Percentiles rank a stretch among this genome's conserved stretches.
phyloP scores from a whole-genome alignment of 306 rosid genomes.

The Calophaca sinica region DNA sequence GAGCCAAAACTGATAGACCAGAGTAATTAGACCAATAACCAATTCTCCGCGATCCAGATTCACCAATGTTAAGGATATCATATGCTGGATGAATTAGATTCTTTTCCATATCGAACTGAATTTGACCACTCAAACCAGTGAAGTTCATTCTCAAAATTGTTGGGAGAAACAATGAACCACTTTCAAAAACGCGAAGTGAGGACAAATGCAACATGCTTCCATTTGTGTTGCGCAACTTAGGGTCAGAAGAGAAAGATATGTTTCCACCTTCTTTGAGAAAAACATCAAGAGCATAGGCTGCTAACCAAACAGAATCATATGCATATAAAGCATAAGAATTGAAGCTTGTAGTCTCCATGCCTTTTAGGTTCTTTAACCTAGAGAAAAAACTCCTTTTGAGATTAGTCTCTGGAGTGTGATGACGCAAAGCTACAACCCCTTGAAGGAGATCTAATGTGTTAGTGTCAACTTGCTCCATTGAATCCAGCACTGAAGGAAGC shows the following conservation, averaged over 20 bases:
- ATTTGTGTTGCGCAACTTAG: conserved; percentile 60
- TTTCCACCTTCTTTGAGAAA: conserved; percentile 72
- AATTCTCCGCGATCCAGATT: conserved; percentile 64
- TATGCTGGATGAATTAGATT: conserved; percentile 75
- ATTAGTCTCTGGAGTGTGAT: conserved; percentile 75
- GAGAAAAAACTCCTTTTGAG: conserved; percentile 60
- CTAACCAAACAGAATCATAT: conserved; percentile 89
- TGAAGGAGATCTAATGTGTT: conserved; percentile 65
- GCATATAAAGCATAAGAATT: conserved; percentile 92
- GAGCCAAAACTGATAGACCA: conserved; percentile 67
- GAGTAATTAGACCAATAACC: conserved; percentile 95
- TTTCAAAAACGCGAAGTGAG: conserved; percentile 71
- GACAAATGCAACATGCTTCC: conserved; percentile 64
- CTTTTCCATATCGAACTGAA: conserved; percentile 71
- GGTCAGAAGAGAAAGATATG: conserved; percentile 76
- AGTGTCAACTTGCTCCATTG: conserved; percentile 53
- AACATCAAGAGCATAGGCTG: conserved; percentile 76
- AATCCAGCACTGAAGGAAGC: conserved; percentile 88
- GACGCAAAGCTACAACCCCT: conserved; percentile 88
- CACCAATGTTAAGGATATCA: conserved; percentile 82
- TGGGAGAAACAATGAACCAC: conserved; percentile 65
- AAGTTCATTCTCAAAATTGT: conserved; percentile 69
- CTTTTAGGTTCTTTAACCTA: conserved; percentile 53
- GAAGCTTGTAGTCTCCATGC: conserved; percentile 57
- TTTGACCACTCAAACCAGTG: conserved; percentile 76